These are phyloP conservation scores for Aspergillus sp. DNA, from an alignment of 2,329 filamentous ascomycete species.

Conservation along the genomic window DNA sequence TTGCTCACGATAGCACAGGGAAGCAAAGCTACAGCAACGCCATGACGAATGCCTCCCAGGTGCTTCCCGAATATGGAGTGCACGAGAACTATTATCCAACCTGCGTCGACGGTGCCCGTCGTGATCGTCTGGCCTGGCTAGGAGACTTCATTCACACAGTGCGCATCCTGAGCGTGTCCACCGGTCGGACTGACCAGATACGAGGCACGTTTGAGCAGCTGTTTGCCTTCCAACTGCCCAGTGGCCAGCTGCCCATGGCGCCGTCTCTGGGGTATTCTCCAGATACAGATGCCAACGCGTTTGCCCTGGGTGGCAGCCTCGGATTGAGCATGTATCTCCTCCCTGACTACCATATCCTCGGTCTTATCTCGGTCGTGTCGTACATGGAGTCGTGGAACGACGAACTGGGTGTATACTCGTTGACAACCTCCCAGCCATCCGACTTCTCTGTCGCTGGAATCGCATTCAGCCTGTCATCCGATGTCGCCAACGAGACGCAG, in stretches of 20 bases:
- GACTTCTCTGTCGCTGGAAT: too few relatives aligned
- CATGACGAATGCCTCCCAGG: conserved; percentile 1
- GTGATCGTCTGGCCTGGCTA: conserved; percentile 47
- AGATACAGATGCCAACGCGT: not conserved
- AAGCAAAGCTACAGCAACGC: conserved; percentile 2
- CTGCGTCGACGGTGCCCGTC: conserved; percentile 32
- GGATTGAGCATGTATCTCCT: not conserved
- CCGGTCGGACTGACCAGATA: conserved; percentile 1
- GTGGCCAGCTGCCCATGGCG: not conserved
- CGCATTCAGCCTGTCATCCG: too few relatives aligned
- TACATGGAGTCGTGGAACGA: not conserved
- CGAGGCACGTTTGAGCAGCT: not conserved
- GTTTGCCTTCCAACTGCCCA: not conserved
- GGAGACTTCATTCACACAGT: conserved; percentile 45
- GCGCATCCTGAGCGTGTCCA: conserved; percentile 4
- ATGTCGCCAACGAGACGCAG: too few relatives aligned
- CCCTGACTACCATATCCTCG: not conserved
- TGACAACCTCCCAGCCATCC: too few relatives aligned
- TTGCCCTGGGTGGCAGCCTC: not conserved
- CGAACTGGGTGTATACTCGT: not conserved
- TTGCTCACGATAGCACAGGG: conserved; percentile 1
- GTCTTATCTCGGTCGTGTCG: not conserved
- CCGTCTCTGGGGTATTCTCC: not conserved
- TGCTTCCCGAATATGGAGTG: conserved; percentile 4
- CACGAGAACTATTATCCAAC: conserved; percentile 2